phyloP scores from a whole-genome alignment of 495 filamentous ascomycete species.

The Aspergillus hancockii region DNA sequence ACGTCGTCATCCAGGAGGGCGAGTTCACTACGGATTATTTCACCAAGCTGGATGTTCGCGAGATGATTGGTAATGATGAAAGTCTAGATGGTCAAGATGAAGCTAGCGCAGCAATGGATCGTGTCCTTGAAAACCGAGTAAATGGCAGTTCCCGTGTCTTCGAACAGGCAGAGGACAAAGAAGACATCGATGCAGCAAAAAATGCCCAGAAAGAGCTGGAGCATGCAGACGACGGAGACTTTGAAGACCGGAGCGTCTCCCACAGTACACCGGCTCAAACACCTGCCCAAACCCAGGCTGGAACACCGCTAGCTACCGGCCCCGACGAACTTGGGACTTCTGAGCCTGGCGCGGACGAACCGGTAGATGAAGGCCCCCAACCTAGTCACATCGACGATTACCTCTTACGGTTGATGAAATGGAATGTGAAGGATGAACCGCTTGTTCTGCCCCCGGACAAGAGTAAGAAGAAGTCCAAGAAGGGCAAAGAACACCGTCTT shows the following conservation, averaged over 20 bases:
- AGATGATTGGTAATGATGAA: slow-evolving; percentile 65
- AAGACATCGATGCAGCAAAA: slow-evolving; percentile 86
- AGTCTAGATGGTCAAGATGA: slow-evolving; percentile 59
- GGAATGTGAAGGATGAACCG: slow-evolving; percentile 74
- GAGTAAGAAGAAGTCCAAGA: slow-evolving; percentile 74
- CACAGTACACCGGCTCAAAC: slow-evolving; percentile 36
- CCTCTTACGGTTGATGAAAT: slow-evolving; percentile 76
- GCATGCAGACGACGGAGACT: slow-evolving; percentile 86
- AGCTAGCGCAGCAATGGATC: slow-evolving; percentile 81
- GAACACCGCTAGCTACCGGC: slow-evolving; percentile 29
- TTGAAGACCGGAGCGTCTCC: slow-evolving; percentile 68
- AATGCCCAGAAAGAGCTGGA: slow-evolving; percentile 85
- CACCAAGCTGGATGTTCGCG: slow-evolving; percentile 70
- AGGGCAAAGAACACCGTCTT: slow-evolving; percentile 68
- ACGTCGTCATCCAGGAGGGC: slow-evolving; percentile 97
- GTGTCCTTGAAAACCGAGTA: slow-evolving; percentile 66
- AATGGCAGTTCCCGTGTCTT: slow-evolving; percentile 63
- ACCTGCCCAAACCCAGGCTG: slow-evolving; percentile 30
- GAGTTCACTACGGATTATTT: slow-evolving; percentile 99
- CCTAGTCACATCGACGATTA: slow-evolving; percentile 77
- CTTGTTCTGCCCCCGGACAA: slow-evolving; percentile 79
- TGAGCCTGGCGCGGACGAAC: slow-evolving; percentile 31
- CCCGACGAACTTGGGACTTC: slow-evolving; percentile 20
- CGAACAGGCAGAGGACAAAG: slow-evolving; percentile 86
- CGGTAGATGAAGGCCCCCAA: slow-evolving; percentile 35